Evolutionary conservation across 805 yeast species (phyloP), one percentile per base, ranked within the genome.

Genomic region (Candida maesae): DNA sequence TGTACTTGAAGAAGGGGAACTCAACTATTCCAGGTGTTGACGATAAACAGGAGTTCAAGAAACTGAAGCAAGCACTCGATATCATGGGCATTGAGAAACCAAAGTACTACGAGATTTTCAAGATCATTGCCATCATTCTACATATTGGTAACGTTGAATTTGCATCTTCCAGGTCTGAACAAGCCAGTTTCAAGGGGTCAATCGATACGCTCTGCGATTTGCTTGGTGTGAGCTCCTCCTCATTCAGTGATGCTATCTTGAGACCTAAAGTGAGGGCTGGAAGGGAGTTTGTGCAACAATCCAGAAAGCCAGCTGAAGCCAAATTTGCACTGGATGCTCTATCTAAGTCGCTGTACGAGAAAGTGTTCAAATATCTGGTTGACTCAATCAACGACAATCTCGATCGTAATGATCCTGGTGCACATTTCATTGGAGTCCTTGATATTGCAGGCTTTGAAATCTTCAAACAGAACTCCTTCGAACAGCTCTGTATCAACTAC

Each of bases 371-470:
- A 36, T 78, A 69, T 54, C 73, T 93, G 28, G 95, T 93, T 11
- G 73, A 72, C 40, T 74, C 77, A 39, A 85, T 93, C 52, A 95
- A 93, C 59, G 69, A 69, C 4, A 83, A 78, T 38, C 72, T 93
- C 10, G 74, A 72, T 47, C 73, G 65, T 33, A 64, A 68, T 7
- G 61, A 67, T 4, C 55, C 60, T 40, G 62, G 70, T 4, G 63
- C 66, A 17, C 72, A 78, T 39, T 91, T 82, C 51, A 93, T 93
- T 56, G 99, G 99, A 47, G 95, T 93, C 16, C 72, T 93, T 53
- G 99, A 93, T 79, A 93, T 93, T 54, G 95, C 95, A 46, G 99
- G 99, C 10, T 93, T 93, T 61, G 99, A 93, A 66, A 96, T 93
- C 58, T 93, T 93, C 63, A 85, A 86, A 51, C 78, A 78, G 52